Conservation (phyloP, 176 grass and related monocot genomes). For the Rhynchospora tenuis region DNA sequence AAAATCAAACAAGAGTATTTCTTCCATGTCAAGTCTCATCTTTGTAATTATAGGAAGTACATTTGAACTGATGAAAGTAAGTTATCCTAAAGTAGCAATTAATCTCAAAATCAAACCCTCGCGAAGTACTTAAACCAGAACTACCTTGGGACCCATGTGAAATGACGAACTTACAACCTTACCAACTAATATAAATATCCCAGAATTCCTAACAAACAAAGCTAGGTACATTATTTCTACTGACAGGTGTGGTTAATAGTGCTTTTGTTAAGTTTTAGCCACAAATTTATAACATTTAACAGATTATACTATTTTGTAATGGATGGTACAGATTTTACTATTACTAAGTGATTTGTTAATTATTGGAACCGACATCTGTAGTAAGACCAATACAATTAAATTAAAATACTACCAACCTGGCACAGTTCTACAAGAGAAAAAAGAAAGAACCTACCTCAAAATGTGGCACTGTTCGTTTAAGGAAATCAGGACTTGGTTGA, state of each 20-base stretch:
- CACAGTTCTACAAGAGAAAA: neutral
- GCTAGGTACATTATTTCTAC: neutral
- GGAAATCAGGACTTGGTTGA: conserved; percentile 65
- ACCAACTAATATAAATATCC: neutral
- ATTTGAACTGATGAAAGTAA: neutral
- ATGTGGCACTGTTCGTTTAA: conserved; percentile 75
- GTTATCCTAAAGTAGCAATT: neutral
- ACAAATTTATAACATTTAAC: neutral
- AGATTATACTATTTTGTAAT: neutral
- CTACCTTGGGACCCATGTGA: neutral
- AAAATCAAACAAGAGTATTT: neutral
- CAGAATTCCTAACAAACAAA: neutral
- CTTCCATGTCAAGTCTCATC: neutral
- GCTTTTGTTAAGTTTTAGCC: neutral
- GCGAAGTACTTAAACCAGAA: neutral
- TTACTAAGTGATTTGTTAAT: neutral
- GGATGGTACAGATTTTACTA: neutral
- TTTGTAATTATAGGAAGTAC: neutral
- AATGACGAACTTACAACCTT: neutral
- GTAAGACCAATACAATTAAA: neutral
- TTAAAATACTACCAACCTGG: neutral
- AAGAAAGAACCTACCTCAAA: conserved; percentile 39
- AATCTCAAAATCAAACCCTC: neutral
- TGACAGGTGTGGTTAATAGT: neutral
- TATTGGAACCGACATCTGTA: neutral